Evolutionary conservation across 2,329 filamentous ascomycete species (phyloP).

Genomic region (Botrytis sinoallii): DNA sequence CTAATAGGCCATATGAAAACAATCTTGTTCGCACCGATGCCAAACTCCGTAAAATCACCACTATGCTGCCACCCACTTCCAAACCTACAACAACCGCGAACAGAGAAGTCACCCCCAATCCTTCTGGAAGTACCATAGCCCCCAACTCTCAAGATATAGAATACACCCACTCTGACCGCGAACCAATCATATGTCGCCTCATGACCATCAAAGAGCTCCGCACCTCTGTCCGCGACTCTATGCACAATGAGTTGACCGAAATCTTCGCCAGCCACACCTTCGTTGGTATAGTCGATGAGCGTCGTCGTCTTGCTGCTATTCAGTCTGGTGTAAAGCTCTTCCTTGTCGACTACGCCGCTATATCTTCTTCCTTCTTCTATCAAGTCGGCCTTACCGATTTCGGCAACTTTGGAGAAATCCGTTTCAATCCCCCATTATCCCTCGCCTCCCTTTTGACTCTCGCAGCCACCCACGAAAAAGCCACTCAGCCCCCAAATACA

Average conservation of each 20-base stretch:
- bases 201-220: slow-evolving; percentile 85
- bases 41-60: slow-evolving; percentile 88
- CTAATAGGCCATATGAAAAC: slow-evolving; percentile 71
- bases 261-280: slow-evolving; percentile 87
- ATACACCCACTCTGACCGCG: slow-evolving; percentile 70
- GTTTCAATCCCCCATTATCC: slow-evolving; percentile 71
- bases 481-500: slow-evolving; percentile 37
- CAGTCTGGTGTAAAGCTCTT: slow-evolving; percentile 91
- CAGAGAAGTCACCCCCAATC: slow-evolving; percentile 30
- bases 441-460: slow-evolving; percentile 69
- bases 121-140: background rate
- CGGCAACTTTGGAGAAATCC: slow-evolving; percentile 85
- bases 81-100: slow-evolving; percentile 24
- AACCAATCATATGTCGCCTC: slow-evolving; percentile 68
- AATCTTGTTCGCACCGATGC: slow-evolving; percentile 89
- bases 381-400: slow-evolving; percentile 94
- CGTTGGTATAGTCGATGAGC: slow-evolving; percentile 87
- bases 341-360: slow-evolving; percentile 86
- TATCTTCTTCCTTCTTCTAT: slow-evolving; percentile 89
- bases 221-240: slow-evolving; percentile 71
- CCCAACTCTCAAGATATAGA: slow-evolving; percentile 50
- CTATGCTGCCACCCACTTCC: slow-evolving; percentile 72
- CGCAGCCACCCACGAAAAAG: slow-evolving; percentile 68
- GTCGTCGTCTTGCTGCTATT: slow-evolving; percentile 82
- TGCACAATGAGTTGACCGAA: slow-evolving; percentile 83